Percentiles rank a stretch among this genome's conserved stretches.
These are phyloP conservation scores for Chalciporus sp. DNA, from an alignment of 1,284 basidiomycete genomes.

Conservation along the genomic window DNA sequence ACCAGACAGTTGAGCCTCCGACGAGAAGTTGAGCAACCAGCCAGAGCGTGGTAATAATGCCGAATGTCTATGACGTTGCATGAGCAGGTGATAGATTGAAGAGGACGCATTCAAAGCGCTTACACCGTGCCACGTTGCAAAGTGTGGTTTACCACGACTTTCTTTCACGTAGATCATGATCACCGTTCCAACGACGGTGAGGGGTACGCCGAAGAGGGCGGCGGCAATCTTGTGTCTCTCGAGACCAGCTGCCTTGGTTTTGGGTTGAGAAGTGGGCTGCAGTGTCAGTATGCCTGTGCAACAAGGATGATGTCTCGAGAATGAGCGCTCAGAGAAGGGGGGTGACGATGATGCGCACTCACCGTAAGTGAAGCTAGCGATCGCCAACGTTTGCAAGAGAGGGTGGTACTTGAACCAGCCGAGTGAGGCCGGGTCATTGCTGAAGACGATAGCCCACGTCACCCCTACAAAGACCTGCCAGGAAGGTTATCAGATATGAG, in stretches of 20 bases:
- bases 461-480: slow-evolving; percentile 46
- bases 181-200: slow-evolving; percentile 55
- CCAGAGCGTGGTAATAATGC: slow-evolving; percentile 56
- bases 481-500: slow-evolving; percentile 11
- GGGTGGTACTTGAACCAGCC: slow-evolving; percentile 72
- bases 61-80: slow-evolving; percentile 47
- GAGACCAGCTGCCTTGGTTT: slow-evolving; percentile 66
- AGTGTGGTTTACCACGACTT: slow-evolving; percentile 49
- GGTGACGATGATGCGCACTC: slow-evolving; percentile 11
- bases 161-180: slow-evolving; percentile 61
- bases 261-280: slow-evolving; percentile 69
- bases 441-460: slow-evolving; percentile 59
- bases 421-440: slow-evolving; percentile 47
- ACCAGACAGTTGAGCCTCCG: slow-evolving; percentile 73
- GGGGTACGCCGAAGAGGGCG: slow-evolving; percentile 52
- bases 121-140: slow-evolving; percentile 71
- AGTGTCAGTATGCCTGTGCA: slow-evolving; percentile 70
- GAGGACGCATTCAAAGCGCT: slow-evolving; percentile 24
- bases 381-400: slow-evolving; percentile 55
- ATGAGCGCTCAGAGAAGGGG: not conserved
- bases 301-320: not conserved
- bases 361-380: slow-evolving; percentile 64
- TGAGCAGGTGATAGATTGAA: slow-evolving; percentile 1
- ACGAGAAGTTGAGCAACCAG: slow-evolving; percentile 55
- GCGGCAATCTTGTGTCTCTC: slow-evolving; percentile 64